Evolutionary conservation across 192 early-diverging fungal genomes (phyloP).

Genomic region (Phlyctochytrium bullatum): DNA sequence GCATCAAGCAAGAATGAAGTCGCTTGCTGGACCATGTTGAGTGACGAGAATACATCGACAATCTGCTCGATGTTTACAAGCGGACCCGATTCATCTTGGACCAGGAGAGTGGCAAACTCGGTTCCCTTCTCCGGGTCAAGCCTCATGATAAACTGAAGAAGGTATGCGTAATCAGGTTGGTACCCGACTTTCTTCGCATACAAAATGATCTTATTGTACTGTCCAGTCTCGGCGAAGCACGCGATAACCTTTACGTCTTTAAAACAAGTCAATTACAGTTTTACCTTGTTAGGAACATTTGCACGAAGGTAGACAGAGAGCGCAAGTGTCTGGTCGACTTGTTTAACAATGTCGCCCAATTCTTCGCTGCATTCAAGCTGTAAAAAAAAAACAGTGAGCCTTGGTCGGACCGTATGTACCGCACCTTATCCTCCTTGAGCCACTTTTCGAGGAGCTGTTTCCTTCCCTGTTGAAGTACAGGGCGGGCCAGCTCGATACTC

Average conservation of each 20-base stretch:
- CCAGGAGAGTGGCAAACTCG: constrained; percentile 87
- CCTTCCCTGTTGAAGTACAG: constrained; percentile 83
- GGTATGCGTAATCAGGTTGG: constrained; percentile 84
- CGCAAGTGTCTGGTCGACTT: constrained; percentile 84
- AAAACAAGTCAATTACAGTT: neutral
- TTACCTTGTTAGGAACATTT: constrained; percentile 86
- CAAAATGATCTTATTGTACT: constrained; percentile 93
- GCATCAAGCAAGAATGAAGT: constrained; percentile 97
- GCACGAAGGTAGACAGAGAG: constrained; percentile 93
- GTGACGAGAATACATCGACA: constrained; percentile 87
- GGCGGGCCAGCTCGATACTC: constrained; percentile 88
- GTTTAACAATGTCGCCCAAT: constrained; percentile 94
- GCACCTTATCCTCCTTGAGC: constrained; percentile 99
- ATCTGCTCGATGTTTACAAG: constrained; percentile 85
- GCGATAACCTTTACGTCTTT: constrained; percentile 61
- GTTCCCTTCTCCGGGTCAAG: constrained; percentile 89
- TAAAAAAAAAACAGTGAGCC: too few species aligned
- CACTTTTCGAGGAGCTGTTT: constrained; percentile 96
- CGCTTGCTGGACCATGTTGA: constrained; percentile 94
- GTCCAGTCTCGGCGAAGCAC: constrained; percentile 94
- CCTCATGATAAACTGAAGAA: constrained; percentile 90
- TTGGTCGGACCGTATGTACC: neutral
- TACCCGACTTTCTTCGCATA: constrained; percentile 95
- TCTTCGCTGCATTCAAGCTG: constrained; percentile 97
- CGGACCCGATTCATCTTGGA: constrained; percentile 78